A percentile compares a stretch with the other conserved stretches of the same genome.
phyloP scores from a whole-genome alignment of 2,329 filamentous ascomycete species.

The Neofusicoccum kwambonambiense region DNA sequence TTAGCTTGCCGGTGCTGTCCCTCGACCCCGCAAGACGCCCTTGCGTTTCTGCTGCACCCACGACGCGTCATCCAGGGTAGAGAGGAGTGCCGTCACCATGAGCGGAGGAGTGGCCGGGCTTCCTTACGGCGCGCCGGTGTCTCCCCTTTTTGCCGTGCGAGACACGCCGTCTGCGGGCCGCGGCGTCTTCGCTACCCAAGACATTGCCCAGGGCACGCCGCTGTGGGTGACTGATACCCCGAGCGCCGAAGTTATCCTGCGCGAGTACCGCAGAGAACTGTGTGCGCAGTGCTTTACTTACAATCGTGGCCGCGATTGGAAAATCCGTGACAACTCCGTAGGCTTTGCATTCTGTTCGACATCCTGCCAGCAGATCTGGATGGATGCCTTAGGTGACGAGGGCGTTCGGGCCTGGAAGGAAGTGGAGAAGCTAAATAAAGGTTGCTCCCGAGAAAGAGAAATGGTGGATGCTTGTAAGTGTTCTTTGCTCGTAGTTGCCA shows the following conservation, averaged over 20 bases:
- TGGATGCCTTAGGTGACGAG: slow-evolving; percentile 20
- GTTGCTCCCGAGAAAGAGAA: slow-evolving; percentile 29
- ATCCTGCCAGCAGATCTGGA: slow-evolving; percentile 39
- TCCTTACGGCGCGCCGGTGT: slow-evolving; percentile 19
- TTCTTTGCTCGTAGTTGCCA: not conserved
- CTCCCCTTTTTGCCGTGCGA: slow-evolving; percentile 37
- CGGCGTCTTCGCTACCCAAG: slow-evolving; percentile 42
- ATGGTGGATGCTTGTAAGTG: slow-evolving; percentile 23
- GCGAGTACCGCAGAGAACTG: slow-evolving; percentile 49
- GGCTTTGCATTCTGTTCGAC: slow-evolving; percentile 46
- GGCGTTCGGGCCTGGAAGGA: slow-evolving; percentile 36
- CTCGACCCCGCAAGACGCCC: not conserved
- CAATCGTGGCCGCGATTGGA: slow-evolving; percentile 43
- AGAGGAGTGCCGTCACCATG: not conserved
- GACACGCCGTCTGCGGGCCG: slow-evolving; percentile 45
- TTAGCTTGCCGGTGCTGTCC: not conserved
- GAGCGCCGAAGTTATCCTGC: slow-evolving; percentile 42
- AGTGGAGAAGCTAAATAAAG: slow-evolving; percentile 34
- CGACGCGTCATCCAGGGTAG: not conserved
- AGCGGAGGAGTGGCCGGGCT: not conserved
- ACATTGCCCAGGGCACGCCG: slow-evolving; percentile 35
- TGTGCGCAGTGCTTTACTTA: slow-evolving; percentile 50
- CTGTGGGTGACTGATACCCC: slow-evolving; percentile 40
- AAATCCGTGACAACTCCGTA: slow-evolving; percentile 36
- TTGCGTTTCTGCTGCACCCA: not conserved